These are phyloP conservation scores for Arthrobotrys sphaeroides DNA, from an alignment of 2,329 filamentous ascomycete genomes.

Conservation along the genomic window DNA sequence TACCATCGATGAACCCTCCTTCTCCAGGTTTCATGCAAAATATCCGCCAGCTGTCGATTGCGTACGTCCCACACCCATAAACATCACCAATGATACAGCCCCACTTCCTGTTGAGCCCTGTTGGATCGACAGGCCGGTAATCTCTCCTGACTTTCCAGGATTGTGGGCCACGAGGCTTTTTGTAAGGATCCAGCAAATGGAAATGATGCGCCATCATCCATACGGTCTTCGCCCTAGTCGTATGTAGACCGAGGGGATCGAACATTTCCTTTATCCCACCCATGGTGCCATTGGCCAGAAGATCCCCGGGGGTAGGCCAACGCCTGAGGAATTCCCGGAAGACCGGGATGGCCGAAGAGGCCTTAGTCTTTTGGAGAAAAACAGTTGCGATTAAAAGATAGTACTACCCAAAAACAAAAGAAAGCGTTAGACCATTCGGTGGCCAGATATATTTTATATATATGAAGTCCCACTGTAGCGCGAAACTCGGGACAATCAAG, in stretches of 20 bases:
- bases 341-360: slow-evolving; percentile 39
- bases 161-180: slow-evolving; percentile 6
- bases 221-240: slow-evolving; percentile 34
- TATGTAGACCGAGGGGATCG: slow-evolving; percentile 36
- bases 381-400: slow-evolving; percentile 45
- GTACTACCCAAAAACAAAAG: slow-evolving; percentile 37
- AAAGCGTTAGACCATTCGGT: slow-evolving; percentile 27
- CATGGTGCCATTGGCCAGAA: slow-evolving; percentile 23
- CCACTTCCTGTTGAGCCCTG: slow-evolving; percentile 35
- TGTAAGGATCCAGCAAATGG: slow-evolving; percentile 10
- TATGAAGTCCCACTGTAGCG: neutral
- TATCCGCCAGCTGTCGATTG: slow-evolving; percentile 53
- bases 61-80: slow-evolving; percentile 43
- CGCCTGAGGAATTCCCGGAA: slow-evolving; percentile 45
- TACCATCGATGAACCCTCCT: slow-evolving; percentile 46
- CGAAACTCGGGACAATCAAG: neutral
- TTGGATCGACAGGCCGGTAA: slow-evolving; percentile 38
- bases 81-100: slow-evolving; percentile 47
- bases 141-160: slow-evolving; percentile 29
- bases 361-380: slow-evolving; percentile 50
- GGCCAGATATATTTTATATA: slow-evolving; percentile 19
- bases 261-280: slow-evolving; percentile 29
- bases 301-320: slow-evolving; percentile 39
- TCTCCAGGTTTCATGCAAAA: slow-evolving; percentile 50
- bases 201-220: slow-evolving; percentile 46